These are phyloP conservation scores for Neonectria punicea DNA, from an alignment of 2,329 filamentous ascomycete genomes.

Conservation along the genomic window DNA sequence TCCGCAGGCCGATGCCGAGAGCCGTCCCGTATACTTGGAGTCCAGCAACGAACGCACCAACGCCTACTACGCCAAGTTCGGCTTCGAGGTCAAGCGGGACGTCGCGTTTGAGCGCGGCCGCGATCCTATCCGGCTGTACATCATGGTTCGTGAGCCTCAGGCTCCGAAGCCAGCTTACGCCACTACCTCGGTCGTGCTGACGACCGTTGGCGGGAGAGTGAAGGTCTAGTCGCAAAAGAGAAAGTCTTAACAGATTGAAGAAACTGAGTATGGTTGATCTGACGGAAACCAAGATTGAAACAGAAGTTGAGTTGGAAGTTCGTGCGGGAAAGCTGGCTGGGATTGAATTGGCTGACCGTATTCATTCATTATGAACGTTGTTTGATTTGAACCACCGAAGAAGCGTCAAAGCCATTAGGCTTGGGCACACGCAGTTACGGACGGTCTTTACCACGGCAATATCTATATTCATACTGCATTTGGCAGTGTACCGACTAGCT, in stretches of 20 bases:
- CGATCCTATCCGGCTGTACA: constrained; percentile 73
- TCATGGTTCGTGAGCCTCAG: constrained; percentile 83
- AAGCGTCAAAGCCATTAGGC: constrained; percentile 10
- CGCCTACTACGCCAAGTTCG: constrained; percentile 78
- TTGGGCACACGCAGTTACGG: not conserved
- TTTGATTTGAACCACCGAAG: constrained; percentile 11
- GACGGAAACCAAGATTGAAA: constrained; percentile 15
- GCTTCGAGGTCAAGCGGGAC: constrained; percentile 73
- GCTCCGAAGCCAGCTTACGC: constrained; percentile 43
- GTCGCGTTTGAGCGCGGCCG: constrained; percentile 69
- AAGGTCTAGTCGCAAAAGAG: constrained; percentile 32
- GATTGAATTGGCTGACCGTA: constrained; percentile 8
- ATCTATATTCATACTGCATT: constrained; percentile 26
- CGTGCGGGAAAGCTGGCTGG: not conserved
- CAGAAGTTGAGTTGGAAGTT: not conserved
- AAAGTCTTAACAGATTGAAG: constrained; percentile 3
- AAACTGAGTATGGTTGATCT: not conserved
- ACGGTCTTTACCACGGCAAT: constrained; percentile 36
- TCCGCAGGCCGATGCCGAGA: constrained; percentile 72
- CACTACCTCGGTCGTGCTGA: constrained; percentile 31
- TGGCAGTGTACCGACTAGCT: constrained; percentile 33
- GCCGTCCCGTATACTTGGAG: constrained; percentile 79
- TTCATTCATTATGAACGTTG: constrained; percentile 18
- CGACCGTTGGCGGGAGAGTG: constrained; percentile 34
- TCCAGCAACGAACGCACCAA: constrained; percentile 76